phyloP scores from a whole-genome alignment of 2,329 filamentous ascomycete species.

The Colletotrichum plurivorum region DNA sequence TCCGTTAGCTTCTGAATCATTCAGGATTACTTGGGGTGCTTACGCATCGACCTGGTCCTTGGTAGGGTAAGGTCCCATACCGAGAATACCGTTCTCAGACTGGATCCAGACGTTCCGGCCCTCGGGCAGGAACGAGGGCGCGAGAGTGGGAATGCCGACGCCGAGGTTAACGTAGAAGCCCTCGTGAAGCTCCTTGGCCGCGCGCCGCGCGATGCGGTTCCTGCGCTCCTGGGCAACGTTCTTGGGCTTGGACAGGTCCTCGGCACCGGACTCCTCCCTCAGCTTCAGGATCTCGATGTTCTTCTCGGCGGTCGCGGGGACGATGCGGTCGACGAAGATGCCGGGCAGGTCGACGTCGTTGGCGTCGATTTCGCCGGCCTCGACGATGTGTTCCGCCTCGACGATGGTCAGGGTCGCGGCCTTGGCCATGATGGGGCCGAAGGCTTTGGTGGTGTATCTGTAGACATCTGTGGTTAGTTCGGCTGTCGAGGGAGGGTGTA shows the following conservation, averaged over 20 bases:
- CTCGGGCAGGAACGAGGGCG: constrained; percentile 79
- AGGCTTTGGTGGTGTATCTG: constrained; percentile 81
- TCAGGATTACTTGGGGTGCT: constrained; percentile 40
- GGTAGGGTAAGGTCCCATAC: constrained; percentile 85
- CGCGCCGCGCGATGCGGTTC: constrained; percentile 81
- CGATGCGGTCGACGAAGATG: constrained; percentile 86
- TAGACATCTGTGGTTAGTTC: constrained; percentile 5
- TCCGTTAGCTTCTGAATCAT: neutral
- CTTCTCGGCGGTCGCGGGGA: constrained; percentile 80
- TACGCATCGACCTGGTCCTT: constrained; percentile 77
- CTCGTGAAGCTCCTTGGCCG: constrained; percentile 85
- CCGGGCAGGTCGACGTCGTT: constrained; percentile 84
- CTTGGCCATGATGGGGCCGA: constrained; percentile 84
- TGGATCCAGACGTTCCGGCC: constrained; percentile 85
- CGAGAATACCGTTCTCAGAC: constrained; percentile 88
- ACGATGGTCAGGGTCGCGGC: constrained; percentile 84
- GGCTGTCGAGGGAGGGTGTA: neutral
- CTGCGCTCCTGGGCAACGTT: constrained; percentile 68
- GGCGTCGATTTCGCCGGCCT: constrained; percentile 79
- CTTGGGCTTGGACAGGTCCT: constrained; percentile 53
- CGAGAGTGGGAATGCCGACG: constrained; percentile 88
- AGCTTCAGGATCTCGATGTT: constrained; percentile 79
- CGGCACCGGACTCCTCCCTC: constrained; percentile 54
- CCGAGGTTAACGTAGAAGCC: constrained; percentile 87
- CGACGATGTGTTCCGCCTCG: constrained; percentile 88